Conservation (phyloP, 768 basidiomycete genomes). For the Mycena haematopus region DNA sequence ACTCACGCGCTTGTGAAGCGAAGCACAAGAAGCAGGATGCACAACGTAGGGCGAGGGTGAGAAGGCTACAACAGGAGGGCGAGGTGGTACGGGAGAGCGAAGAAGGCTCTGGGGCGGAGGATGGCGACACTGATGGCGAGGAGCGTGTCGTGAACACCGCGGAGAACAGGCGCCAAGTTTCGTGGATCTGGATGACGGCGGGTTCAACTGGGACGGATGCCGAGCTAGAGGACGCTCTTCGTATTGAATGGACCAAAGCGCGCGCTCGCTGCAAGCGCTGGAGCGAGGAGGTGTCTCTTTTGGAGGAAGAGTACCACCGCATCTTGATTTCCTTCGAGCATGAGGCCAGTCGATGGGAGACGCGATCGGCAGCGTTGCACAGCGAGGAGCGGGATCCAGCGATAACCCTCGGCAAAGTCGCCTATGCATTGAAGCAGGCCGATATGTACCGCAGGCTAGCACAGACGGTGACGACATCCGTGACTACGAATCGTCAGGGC, state of each 20-base stretch:
- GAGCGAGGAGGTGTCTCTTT: constrained; percentile 27
- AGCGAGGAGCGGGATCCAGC: not conserved
- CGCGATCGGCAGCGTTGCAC: not conserved
- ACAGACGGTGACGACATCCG: too few relatives aligned
- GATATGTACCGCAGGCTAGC: too few relatives aligned
- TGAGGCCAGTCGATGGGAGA: not conserved
- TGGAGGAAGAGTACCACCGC: constrained; percentile 29
- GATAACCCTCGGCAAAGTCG: not conserved
- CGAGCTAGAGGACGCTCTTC: constrained; percentile 2
- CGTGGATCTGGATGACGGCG: constrained; percentile 6
- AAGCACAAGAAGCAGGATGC: too few relatives aligned
- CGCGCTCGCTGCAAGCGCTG: constrained; percentile 16
- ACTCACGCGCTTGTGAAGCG: not conserved
- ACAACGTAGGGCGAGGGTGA: too few relatives aligned
- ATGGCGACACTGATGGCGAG: too few relatives aligned
- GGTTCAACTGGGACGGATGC: not conserved
- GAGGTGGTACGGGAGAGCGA: too few relatives aligned
- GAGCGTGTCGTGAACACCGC: not conserved
- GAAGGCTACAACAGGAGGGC: too few relatives aligned
- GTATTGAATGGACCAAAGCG: constrained; percentile 20
- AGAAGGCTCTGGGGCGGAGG: too few relatives aligned
- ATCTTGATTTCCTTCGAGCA: not conserved
- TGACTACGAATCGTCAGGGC: too few relatives aligned
- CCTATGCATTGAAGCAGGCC: constrained; percentile 8
- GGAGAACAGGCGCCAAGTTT: not conserved